Base-by-base conservation (phyloP, 2,329 filamentous ascomycete species). In the Sclerotinia glacialis region DNA sequence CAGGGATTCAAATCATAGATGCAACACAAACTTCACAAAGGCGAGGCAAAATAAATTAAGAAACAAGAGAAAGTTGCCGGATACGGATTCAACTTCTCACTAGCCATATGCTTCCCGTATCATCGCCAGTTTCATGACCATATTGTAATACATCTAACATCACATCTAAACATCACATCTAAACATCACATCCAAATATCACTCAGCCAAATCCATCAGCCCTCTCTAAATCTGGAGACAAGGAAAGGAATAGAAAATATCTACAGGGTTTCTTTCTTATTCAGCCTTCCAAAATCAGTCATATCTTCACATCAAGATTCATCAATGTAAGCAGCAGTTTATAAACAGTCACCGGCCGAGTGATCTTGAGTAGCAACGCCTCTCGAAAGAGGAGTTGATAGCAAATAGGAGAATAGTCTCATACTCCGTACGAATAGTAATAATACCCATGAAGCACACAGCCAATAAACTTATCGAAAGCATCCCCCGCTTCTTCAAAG, bases 401-500 rank as follows among this genome's bases (percentile, higher is more conserved):
- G 54, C 54, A 42, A 56, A 56, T 56, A 26, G 54, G 34, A 56
- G n/a, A 55, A 55, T 23, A 54, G 7, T 11, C 7, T 21, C 28
- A n/a, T 54, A 14, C 66, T 65, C 64, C 64, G 61, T 65, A 62
- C 64, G 64, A 55, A 47, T 67, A 66, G 18, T 66, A 26, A 53
- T 40, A 18, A 49, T 47, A 42, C n/a, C 34, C 54, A 28, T 56
- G 54, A 66, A 31, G 53, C 70, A 71, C 71, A 73, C 71, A 67
- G 46, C 72, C 72, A 73, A 72, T 72, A 34, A 65, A 61, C 53
- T 54, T 26, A 14, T 58, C 34, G 23, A 34, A 50, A 46, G 44
- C 21, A 47, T 72, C 69, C 71, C 71, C 71, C 72, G 71, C 72
- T 71, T 68, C 44, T 28, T 58, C 49, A 59, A 42, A 55, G 52